A percentile compares a stretch with the other conserved stretches of the same genome.
phyloP scores from a whole-genome alignment of 2,329 filamentous ascomycete genomes.

The Fusarium hostae region DNA sequence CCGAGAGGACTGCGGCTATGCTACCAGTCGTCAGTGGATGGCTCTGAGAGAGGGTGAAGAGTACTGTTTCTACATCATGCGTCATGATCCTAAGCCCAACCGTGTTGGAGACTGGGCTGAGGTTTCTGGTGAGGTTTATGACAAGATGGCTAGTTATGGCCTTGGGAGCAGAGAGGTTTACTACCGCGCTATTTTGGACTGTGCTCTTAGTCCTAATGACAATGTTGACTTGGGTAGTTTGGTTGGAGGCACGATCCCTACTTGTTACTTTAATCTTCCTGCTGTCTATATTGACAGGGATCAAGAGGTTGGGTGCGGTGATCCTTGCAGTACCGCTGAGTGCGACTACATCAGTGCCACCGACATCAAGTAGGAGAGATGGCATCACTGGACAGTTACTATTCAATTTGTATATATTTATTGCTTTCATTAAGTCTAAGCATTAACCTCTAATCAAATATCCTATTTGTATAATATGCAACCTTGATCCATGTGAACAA shows the following conservation, averaged over 20 bases:
- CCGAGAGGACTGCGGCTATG: constrained; percentile 20
- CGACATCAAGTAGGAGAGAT: fast-evolving
- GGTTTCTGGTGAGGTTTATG: constrained; percentile 10
- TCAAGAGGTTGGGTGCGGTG: constrained; percentile 1
- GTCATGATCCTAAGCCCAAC: neutral
- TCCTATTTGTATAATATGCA: neutral
- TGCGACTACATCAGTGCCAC: constrained; percentile 9
- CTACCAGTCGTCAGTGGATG: constrained; percentile 30
- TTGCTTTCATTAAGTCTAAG: fast-evolving
- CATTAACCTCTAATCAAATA: neutral
- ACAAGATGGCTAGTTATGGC: constrained; percentile 26
- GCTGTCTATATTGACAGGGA: constrained; percentile 24
- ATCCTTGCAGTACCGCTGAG: neutral
- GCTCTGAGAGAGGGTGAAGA: constrained; percentile 9
- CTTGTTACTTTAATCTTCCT: constrained; percentile 24
- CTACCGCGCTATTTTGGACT: constrained; percentile 25
- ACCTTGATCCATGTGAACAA: neutral
- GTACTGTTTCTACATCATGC: constrained; percentile 36
- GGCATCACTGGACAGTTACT: too few species aligned
- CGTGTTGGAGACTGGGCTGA: constrained; percentile 1
- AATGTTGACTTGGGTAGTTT: neutral
- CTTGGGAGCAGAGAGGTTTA: constrained; percentile 19
- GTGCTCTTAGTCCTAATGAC: neutral
- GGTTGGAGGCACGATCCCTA: constrained; percentile 4
- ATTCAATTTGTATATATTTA: neutral